Evolutionary conservation across 2,329 filamentous ascomycete species (phyloP).

Genomic region (Colletotrichum endophyticum): DNA sequence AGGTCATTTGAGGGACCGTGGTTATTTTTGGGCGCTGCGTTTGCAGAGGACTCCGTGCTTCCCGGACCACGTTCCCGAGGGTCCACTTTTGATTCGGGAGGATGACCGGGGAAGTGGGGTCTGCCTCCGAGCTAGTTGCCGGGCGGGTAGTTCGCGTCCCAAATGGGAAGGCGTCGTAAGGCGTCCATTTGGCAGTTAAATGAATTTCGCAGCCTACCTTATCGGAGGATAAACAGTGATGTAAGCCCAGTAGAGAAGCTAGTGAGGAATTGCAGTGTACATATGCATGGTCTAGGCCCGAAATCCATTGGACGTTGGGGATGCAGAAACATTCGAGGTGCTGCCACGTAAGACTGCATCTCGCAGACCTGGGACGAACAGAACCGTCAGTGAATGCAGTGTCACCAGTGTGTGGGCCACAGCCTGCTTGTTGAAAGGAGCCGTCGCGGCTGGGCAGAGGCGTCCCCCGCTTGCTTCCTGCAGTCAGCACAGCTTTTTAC

Average conservation of each 20-base stretch:
- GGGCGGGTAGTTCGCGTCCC: not conserved
- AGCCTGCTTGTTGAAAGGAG: too few species aligned
- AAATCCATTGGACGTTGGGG: too few species aligned
- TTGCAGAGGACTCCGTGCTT: not conserved
- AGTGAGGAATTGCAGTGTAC: too few species aligned
- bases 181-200: too few species aligned
- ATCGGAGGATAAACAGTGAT: too few species aligned
- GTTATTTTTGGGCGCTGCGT: not conserved
- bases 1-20: not conserved
- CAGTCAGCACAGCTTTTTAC: not conserved
- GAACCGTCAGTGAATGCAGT: too few species aligned
- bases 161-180: not conserved
- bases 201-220: too few species aligned
- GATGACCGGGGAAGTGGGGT: not conserved
- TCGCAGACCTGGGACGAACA: not conserved
- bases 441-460: not conserved
- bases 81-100: not conserved
- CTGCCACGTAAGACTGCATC: not conserved
- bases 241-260: too few species aligned
- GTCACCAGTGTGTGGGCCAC: too few species aligned
- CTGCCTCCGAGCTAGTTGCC: not conserved
- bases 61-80: not conserved
- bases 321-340: not conserved
- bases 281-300: too few species aligned
- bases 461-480: not conserved